These are phyloP conservation scores for Curvularia hawaiiensis DNA, from an alignment of 2,329 filamentous ascomycete species.

Conservation along the genomic window DNA sequence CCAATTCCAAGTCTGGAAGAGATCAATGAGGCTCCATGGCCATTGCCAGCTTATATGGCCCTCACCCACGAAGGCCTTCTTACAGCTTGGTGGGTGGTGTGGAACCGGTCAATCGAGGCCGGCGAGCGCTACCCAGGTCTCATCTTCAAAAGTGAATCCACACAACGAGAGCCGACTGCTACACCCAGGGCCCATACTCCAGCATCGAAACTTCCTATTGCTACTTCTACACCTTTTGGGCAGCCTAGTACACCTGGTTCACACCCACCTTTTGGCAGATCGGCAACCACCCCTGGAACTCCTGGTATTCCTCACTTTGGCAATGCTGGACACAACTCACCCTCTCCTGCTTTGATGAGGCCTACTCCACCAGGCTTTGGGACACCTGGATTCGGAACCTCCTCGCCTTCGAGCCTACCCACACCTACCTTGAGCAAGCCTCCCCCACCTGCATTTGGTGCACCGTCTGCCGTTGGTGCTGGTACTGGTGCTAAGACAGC, in stretches of 20 bases:
- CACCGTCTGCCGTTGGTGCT: conserved; percentile 21
- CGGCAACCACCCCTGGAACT: conserved; percentile 33
- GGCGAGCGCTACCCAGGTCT: conserved; percentile 76
- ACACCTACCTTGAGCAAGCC: conserved; percentile 21
- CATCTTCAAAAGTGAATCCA: conserved; percentile 48
- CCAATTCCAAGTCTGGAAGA: conserved; percentile 79
- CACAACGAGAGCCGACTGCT: conserved; percentile 35
- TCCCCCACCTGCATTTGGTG: conserved; percentile 29
- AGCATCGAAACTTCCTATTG: conserved; percentile 14
- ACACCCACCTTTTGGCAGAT: conserved; percentile 16
- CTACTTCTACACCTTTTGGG: conserved; percentile 19
- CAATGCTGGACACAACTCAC: conserved; percentile 12
- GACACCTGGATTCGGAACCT: conserved; percentile 19
- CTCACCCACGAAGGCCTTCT: conserved; percentile 89
- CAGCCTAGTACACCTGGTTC: conserved; percentile 3
- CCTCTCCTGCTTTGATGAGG: conserved; percentile 16
- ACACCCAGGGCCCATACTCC: conserved; percentile 16
- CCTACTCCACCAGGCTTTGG: conserved; percentile 32
- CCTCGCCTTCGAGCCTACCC: conserved; percentile 25
- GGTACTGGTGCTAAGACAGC: conserved; percentile 28
- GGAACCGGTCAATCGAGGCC: conserved; percentile 80
- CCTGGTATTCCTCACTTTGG: conserved; percentile 21
- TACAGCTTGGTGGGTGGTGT: conserved; percentile 88
- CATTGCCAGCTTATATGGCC: conserved; percentile 81
- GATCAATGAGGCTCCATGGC: conserved; percentile 76